These are phyloP conservation scores for Verticillium nonalfalfae DNA, from an alignment of 2,329 filamentous ascomycete genomes.

Conservation along the genomic window DNA sequence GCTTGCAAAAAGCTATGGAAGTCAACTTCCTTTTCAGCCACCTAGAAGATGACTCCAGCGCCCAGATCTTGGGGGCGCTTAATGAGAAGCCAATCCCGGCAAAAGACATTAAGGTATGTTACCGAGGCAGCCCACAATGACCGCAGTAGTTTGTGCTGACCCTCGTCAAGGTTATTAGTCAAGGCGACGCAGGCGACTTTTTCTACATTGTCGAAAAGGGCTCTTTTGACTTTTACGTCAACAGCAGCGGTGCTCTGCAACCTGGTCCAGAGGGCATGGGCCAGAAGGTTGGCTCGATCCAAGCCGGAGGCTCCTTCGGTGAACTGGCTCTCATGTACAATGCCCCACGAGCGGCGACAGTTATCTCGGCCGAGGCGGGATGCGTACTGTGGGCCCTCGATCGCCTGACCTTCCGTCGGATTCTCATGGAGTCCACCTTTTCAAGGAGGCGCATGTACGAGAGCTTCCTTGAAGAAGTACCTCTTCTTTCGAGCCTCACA, in stretches of 20 bases:
- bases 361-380: slow-evolving; percentile 71
- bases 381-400: slow-evolving; percentile 92
- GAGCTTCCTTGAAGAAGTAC: slow-evolving; percentile 90
- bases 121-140: neutral
- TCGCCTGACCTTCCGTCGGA: slow-evolving; percentile 92
- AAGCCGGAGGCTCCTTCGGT: slow-evolving; percentile 88
- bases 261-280: slow-evolving; percentile 79
- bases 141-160: slow-evolving; percentile 14
- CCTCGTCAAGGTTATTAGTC: slow-evolving; percentile 72
- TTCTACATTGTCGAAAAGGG: slow-evolving; percentile 97
- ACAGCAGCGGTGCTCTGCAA: slow-evolving; percentile 68
- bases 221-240: slow-evolving; percentile 85
- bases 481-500: slow-evolving; percentile 74
- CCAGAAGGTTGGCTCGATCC: slow-evolving; percentile 72
- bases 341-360: slow-evolving; percentile 88
- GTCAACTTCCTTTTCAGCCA: slow-evolving; percentile 93
- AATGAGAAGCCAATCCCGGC: slow-evolving; percentile 94
- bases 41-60: slow-evolving; percentile 86
- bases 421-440: slow-evolving; percentile 97
- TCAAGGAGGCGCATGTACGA: slow-evolving; percentile 95
- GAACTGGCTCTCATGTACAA: slow-evolving; percentile 99
- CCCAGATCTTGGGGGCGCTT: slow-evolving; percentile 81
- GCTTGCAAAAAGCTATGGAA: slow-evolving; percentile 75
- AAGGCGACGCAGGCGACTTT: slow-evolving; percentile 93
- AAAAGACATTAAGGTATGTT: slow-evolving; percentile 65